phyloP scores from a whole-genome alignment of 2,329 filamentous ascomycete species.

The Ustulina deusta region DNA sequence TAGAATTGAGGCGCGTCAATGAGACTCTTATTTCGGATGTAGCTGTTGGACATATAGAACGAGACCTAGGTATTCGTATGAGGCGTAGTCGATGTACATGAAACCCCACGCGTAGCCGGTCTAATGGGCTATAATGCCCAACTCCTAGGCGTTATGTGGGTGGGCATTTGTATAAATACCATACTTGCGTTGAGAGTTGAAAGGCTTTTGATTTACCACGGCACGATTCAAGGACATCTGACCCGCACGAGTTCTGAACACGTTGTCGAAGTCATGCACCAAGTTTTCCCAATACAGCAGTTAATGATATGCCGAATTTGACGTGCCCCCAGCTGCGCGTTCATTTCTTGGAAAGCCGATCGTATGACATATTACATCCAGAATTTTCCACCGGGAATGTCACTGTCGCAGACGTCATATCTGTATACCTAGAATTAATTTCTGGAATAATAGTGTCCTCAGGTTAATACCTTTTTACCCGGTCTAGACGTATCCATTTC shows the following conservation, averaged over 20 bases:
- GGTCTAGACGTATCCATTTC: slow-evolving; percentile 20
- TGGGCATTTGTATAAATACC: neutral
- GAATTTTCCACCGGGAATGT: neutral
- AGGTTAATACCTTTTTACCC: slow-evolving; percentile 30
- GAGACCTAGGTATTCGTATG: neutral
- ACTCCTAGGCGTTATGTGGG: neutral
- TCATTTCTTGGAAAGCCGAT: slow-evolving; percentile 5
- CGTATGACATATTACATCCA: neutral
- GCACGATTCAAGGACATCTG: neutral
- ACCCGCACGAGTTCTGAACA: slow-evolving; percentile 23
- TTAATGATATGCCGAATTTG: slow-evolving; percentile 11
- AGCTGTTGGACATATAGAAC: no score
- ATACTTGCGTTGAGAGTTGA: neutral
- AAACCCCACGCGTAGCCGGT: neutral
- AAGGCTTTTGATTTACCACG: neutral
- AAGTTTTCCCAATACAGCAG: slow-evolving; percentile 21
- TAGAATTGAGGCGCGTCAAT: neutral
- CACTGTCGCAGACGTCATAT: neutral
- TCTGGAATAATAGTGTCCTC: neutral
- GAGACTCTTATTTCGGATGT: neutral
- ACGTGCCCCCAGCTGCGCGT: neutral
- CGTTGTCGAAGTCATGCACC: slow-evolving; percentile 19
- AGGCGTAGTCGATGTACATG: neutral
- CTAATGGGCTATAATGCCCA: neutral
- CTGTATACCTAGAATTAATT: neutral